phyloP scores from a whole-genome alignment of 495 filamentous ascomycete genomes.

The Hypoxylon cercidicola region DNA sequence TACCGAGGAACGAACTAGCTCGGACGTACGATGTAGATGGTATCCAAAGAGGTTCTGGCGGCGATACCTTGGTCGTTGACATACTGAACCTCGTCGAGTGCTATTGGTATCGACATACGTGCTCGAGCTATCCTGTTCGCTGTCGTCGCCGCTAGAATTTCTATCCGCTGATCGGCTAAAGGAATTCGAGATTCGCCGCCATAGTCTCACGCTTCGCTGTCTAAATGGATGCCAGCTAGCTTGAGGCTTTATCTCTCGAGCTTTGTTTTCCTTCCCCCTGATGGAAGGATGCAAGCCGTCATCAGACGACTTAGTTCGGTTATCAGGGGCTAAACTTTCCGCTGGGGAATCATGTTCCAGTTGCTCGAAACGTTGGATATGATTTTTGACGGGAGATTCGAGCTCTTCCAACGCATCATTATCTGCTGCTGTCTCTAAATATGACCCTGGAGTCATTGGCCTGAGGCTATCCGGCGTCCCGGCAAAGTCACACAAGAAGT shows the following conservation, averaged over 20 bases:
- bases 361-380: conserved; percentile 50
- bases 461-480: conserved; percentile 17
- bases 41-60: conserved; percentile 30
- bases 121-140: conserved; percentile 7
- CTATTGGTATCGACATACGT: neutral
- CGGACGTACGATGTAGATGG: conserved; percentile 29
- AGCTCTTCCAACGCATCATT: conserved; percentile 7
- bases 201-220: conserved; percentile 31
- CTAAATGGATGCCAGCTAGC: conserved; percentile 26
- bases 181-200: conserved; percentile 42
- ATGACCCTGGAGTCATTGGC: conserved; percentile 10
- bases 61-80: conserved; percentile 14
- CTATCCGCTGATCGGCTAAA: conserved; percentile 31
- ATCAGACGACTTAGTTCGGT: conserved; percentile 10
- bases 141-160: conserved; percentile 10
- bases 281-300: neutral
- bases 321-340: conserved; percentile 8
- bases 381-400: conserved; percentile 49
- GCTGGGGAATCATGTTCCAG: conserved; percentile 26
- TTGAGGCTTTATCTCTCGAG: neutral
- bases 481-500: conserved; percentile 44
- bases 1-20: conserved; percentile 16
- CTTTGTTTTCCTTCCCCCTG: conserved; percentile 1
- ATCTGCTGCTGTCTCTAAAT: conserved; percentile 18
- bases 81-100: conserved; percentile 3